A percentile compares a stretch with the other conserved stretches of the same genome.
Conservation (phyloP, 2,329 filamentous ascomycete species). For the Paraphoma chrysanthemicola region DNA sequence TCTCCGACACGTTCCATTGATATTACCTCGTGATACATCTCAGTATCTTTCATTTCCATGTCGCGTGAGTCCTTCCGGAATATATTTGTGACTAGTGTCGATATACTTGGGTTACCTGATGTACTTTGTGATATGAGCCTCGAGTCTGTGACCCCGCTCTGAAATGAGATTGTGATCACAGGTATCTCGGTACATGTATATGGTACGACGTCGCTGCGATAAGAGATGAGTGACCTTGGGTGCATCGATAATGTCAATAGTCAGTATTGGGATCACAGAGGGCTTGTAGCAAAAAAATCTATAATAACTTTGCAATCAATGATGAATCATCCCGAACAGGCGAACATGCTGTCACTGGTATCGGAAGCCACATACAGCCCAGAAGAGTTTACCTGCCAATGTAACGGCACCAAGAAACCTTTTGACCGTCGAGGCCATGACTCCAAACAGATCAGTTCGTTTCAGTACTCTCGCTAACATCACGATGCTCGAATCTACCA, state of each 20-base stretch:
- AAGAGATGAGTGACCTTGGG: too few species aligned
- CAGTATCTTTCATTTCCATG: neutral
- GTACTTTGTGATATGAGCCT: too few species aligned
- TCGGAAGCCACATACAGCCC: too few species aligned
- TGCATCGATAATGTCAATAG: too few species aligned
- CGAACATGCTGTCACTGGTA: too few species aligned
- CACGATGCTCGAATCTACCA: conserved; percentile 21
- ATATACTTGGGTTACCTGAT: neutral
- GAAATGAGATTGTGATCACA: neutral
- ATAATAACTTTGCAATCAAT: neutral
- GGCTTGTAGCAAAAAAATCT: neutral
- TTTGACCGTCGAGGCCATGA: too few species aligned
- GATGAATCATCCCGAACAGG: neutral
- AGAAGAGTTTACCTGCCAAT: too few species aligned
- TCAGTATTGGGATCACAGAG: too few species aligned
- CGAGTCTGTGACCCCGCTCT: neutral
- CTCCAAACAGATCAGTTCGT: neutral
- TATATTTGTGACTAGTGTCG: conserved; percentile 2
- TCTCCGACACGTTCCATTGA: conserved; percentile 4
- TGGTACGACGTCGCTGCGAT: too few species aligned
- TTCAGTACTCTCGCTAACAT: neutral
- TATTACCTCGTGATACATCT: neutral
- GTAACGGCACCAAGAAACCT: too few species aligned
- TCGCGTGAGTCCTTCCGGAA: conserved; percentile 1
- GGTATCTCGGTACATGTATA: neutral